Evolutionary conservation across 176 grass and related monocot species (phyloP).

Genomic region (Eleusine coracana): DNA sequence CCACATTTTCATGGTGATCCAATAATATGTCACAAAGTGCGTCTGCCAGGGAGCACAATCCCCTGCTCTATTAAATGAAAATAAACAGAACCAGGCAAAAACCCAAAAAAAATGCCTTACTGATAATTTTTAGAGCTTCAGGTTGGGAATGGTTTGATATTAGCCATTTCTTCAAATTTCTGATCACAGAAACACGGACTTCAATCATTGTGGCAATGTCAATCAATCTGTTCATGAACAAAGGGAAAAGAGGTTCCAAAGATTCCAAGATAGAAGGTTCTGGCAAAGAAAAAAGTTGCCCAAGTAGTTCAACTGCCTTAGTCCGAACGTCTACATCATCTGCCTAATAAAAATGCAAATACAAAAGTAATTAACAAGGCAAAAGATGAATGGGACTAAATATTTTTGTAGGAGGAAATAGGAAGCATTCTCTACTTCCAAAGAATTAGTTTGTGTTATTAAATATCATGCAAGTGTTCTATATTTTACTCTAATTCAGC

Average conservation of each 20-base stretch:
- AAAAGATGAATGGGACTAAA: background rate
- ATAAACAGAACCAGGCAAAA: too few species aligned
- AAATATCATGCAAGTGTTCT: background rate
- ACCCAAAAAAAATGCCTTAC: constrained; percentile 51
- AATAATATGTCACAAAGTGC: constrained; percentile 86
- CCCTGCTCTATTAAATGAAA: constrained; percentile 31
- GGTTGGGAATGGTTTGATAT: constrained; percentile 74
- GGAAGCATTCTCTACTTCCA: constrained; percentile 12
- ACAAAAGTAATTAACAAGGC: constrained; percentile 42
- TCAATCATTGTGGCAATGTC: constrained; percentile 68
- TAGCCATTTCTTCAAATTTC: constrained; percentile 87
- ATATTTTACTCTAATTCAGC: background rate
- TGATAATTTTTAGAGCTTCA: constrained; percentile 85
- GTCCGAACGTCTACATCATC: constrained; percentile 79
- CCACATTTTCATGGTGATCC: constrained; percentile 94
- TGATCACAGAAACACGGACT: constrained; percentile 84
- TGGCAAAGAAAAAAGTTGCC: constrained; percentile 85
- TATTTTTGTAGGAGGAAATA: constrained; percentile 12
- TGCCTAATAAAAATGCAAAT: constrained; percentile 61
- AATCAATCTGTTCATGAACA: constrained; percentile 89
- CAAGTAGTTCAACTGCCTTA: constrained; percentile 88
- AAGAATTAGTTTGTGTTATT: background rate
- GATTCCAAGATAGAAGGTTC: constrained; percentile 72
- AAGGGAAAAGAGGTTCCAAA: constrained; percentile 76
- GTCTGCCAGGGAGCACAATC: constrained; percentile 61